Percentiles rank a stretch among this genome's conserved stretches.
Evolutionary conservation across 345 rosid species (phyloP).

Genomic region (Camelina laxa): DNA sequence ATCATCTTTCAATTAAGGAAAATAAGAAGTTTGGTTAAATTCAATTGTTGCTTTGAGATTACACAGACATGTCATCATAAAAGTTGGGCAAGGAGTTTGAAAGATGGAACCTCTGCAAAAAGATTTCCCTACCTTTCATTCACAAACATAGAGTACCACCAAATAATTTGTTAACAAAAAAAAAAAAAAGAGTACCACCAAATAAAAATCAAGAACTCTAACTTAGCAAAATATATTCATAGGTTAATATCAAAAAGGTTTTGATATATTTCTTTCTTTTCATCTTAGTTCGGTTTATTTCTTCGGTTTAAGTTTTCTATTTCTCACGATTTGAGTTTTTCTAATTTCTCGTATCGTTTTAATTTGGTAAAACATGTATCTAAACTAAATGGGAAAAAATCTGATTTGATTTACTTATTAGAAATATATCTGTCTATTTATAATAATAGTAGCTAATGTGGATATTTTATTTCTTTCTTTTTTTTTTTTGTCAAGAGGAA

Average conservation of each 20-base stretch:
- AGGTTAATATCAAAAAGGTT: background rate
- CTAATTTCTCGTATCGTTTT: background rate
- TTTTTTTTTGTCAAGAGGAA: background rate
- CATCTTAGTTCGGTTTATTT: background rate
- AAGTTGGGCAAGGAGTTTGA: slow-evolving; percentile 38
- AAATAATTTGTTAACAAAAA: too few relatives aligned
- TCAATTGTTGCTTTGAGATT: slow-evolving; percentile 36
- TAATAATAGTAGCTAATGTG: background rate
- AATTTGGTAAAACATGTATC: background rate
- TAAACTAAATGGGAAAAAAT: background rate
- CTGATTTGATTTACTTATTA: background rate
- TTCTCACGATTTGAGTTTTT: background rate
- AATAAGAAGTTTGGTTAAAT: slow-evolving; percentile 24
- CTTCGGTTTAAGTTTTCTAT: background rate
- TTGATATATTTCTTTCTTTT: background rate
- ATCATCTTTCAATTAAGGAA: background rate
- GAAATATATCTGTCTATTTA: background rate
- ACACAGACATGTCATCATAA: slow-evolving; percentile 33
- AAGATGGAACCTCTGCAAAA: slow-evolving; percentile 24
- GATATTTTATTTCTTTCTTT: background rate
- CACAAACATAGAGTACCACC: slow-evolving; percentile 19
- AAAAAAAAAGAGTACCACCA: background rate
- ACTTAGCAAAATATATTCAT: background rate
- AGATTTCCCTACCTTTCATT: slow-evolving; percentile 7
- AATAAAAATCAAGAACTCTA: slow-evolving; percentile 9